A percentile compares a stretch with the other conserved stretches of the same genome.
Evolutionary conservation across 202 grass and related monocot species (phyloP).

Genomic region (Hordeum pubiflorum): DNA sequence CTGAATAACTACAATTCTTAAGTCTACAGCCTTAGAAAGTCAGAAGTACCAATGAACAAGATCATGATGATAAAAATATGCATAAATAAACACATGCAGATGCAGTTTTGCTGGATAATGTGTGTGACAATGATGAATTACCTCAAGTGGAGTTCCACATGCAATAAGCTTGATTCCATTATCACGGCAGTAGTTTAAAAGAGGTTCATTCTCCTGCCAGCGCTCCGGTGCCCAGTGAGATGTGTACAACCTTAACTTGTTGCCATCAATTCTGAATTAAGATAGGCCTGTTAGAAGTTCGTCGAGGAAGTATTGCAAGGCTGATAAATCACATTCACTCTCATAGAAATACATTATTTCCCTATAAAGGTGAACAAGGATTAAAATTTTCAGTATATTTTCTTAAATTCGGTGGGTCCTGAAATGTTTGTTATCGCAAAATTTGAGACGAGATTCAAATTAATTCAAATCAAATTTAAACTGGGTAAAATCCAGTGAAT

Average conservation of each 20-base stretch:
- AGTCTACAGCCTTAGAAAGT: neutral
- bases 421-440: neutral
- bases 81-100: neutral
- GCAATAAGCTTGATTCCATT: constrained; percentile 76
- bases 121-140: constrained; percentile 31
- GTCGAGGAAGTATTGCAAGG: neutral
- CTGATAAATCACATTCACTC: neutral
- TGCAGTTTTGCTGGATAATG: neutral
- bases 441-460: neutral
- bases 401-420: neutral
- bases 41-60: neutral
- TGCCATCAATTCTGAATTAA: constrained; percentile 64
- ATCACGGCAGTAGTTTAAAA: constrained; percentile 82
- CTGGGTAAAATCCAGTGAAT: neutral
- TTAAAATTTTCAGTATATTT: too few relatives aligned
- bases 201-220: constrained; percentile 96
- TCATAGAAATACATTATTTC: too few relatives aligned
- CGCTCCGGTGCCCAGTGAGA: constrained; percentile 75
- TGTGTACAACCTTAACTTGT: constrained; percentile 54
- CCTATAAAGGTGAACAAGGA: too few relatives aligned
- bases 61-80: constrained; percentile 5
- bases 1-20: neutral
- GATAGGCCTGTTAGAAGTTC: neutral
- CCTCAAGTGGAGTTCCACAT: constrained; percentile 93
- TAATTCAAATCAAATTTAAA: neutral